Evolutionary conservation across 75 land plant genomes (phyloP), one percentile per base, ranked within the genome.

Genomic region (Ceratopteris richardii): DNA sequence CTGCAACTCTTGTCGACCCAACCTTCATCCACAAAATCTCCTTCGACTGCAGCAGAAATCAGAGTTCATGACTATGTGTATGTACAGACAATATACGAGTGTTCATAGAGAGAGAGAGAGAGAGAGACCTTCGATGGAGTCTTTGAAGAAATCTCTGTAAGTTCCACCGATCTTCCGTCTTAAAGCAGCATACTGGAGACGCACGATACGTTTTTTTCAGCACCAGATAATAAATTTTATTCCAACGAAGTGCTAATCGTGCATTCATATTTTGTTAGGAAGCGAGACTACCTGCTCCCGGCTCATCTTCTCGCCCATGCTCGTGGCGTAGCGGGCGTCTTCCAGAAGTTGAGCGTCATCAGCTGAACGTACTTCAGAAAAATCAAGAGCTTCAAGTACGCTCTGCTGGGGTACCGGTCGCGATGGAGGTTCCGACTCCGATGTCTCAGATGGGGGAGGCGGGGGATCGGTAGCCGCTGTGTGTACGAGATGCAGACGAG

Each of bases 1-100:
- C 75, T 82, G 78, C 97, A 92, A 0, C 80, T 84, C 57, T 92
- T 92, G 74, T 92, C 97, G 23, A 92, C 94, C 97, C 97, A 92
- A 5, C 97, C 97, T 46, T 88, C 94, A 33, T 92, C 97, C 21
- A 88, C 90, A 56, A 80, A 92, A 47, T 70, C 62, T 40, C 97
- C 97, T 46, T 82, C 82, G 24, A 92, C 97, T 90, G 57, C 61
- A 31, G 30, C 20, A 10, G 4, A 55, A n/a, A n/a, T n/a, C n/a
- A n/a, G n/a, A n/a, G n/a, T n/a, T n/a, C n/a, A n/a, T n/a, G n/a
- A n/a, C n/a, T n/a, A n/a, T n/a, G n/a, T n/a, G n/a, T n/a, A n/a
- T n/a, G n/a, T n/a, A n/a, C n/a, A n/a, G n/a, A n/a, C n/a, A n/a
- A n/a, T n/a, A n/a, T n/a, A n/a, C n/a, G n/a, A n/a, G 14, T 9